Evolutionary conservation across 2,329 filamentous ascomycete genomes (phyloP).

Genomic region (Aaosphaeria pasadenensis): DNA sequence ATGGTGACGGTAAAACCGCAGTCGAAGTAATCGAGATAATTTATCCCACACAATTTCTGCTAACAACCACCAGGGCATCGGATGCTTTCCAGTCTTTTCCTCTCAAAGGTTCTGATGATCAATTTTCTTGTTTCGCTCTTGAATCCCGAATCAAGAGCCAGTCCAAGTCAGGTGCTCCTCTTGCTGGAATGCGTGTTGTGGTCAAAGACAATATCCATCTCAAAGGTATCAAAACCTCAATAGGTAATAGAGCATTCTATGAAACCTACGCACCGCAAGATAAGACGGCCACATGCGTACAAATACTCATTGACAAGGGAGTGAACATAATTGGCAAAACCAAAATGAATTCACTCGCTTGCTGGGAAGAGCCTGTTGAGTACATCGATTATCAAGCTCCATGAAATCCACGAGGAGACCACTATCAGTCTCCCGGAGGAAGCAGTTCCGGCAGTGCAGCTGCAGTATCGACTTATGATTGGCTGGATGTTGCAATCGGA

Average conservation of each 20-base stretch:
- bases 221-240: neutral
- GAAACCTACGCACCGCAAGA: constrained; percentile 1
- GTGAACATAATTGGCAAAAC: constrained; percentile 51
- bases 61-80: too few relatives aligned
- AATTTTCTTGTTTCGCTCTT: too few relatives aligned
- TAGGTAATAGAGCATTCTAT: constrained; percentile 10
- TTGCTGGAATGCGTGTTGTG: neutral
- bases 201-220: neutral
- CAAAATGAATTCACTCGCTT: constrained; percentile 47
- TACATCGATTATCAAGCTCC: constrained; percentile 23
- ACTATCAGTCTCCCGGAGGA: constrained; percentile 14
- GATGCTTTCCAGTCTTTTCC: too few relatives aligned
- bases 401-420: constrained; percentile 29
- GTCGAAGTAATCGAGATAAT: too few relatives aligned
- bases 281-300: constrained; percentile 8
- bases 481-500: constrained; percentile 13
- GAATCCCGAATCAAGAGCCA: too few relatives aligned
- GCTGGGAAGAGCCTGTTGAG: constrained; percentile 17
- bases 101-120: too few relatives aligned
- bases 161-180: neutral
- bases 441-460: constrained; percentile 7
- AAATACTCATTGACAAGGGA: constrained; percentile 12
- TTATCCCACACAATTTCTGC: too few relatives aligned
- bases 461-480: constrained; percentile 11
- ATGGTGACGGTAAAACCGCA: too few relatives aligned